Base-by-base conservation (phyloP, 805 yeast genomes). In the Metschnikowia borealis region DNA sequence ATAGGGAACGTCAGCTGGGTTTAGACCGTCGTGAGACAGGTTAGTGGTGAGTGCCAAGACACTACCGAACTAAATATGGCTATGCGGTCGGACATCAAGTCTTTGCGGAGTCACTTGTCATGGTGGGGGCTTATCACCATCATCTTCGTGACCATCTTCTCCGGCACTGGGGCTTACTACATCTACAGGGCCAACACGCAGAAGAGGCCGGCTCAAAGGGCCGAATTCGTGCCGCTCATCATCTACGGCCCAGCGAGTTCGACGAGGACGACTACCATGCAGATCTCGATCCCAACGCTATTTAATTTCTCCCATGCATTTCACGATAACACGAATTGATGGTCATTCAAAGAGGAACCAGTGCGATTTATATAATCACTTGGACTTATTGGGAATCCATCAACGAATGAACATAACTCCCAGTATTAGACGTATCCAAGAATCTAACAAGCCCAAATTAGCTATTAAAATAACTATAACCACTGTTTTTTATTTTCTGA, bases 61-160 rank as follows among this genome's bases (percentile, higher is more conserved):
- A 81, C 87, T 21, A 87, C 94, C 4, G 87, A 87, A 56, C 77
- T 94, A 57, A 82, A 84, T 53, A 83, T 94, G 33, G 94, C 88
- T 6, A 79, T 90, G 63, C 82, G 89, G 62, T 84, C 94, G 0
- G 94, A 89, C 49, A 87, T 89, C 50, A 98, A 92, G 68, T 82
- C 84, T 51, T 75, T 92, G 53, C 77, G 98, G 59, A 94, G 99
- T 98, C 90, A 89, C 62, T 82, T 92, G 41, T 90, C 97, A 1
- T 76, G 97, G 50, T 80, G 94, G 64, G 97, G 97, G 8, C 71
- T 94, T 33, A 74, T 87, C 40, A 88, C 94, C 1, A 84, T n/a
- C n/a, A n/a, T 90, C 33, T 67, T 86, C 20, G 72, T 83, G 1
- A 75, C 85, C 54, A 87, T 87, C 1, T 79, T 82, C 49, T 74